These are phyloP conservation scores for Hymenoscyphus fructigenus DNA, from an alignment of 2,329 filamentous ascomycete genomes.

Conservation along the genomic window DNA sequence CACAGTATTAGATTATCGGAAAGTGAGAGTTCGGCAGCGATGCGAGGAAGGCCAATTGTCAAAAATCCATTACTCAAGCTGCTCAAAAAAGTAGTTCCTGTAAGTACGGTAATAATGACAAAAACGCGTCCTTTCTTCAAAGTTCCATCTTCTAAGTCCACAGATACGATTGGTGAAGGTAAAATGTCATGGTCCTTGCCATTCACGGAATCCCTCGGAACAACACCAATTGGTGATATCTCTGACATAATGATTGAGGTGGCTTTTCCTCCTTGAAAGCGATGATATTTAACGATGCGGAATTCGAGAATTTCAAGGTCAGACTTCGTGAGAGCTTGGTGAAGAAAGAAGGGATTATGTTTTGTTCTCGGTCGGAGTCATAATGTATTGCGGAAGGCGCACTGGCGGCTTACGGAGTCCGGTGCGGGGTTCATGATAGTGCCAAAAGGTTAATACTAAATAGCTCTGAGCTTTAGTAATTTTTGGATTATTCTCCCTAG, in stretches of 20 bases:
- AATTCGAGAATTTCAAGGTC: not conserved
- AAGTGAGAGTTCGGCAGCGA: slow-evolving; percentile 38
- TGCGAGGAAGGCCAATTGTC: slow-evolving; percentile 42
- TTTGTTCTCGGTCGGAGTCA: not conserved
- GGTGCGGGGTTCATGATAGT: not conserved
- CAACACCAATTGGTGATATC: not conserved
- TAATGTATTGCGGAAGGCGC: not conserved
- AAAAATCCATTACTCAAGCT: slow-evolving; percentile 38
- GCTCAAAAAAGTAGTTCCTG: slow-evolving; percentile 31
- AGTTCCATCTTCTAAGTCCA: slow-evolving; percentile 14
- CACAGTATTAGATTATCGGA: slow-evolving; percentile 16
- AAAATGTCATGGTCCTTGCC: not conserved
- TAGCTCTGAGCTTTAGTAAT: too few relatives aligned
- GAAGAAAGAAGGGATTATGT: not conserved
- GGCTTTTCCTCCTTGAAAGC: not conserved
- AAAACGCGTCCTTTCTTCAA: slow-evolving; percentile 13
- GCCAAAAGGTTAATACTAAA: not conserved
- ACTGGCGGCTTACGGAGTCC: not conserved
- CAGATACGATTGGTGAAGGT: not conserved
- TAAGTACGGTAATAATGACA: slow-evolving; percentile 14
- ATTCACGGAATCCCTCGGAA: not conserved
- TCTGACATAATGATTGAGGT: not conserved
- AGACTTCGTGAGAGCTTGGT: too few relatives aligned
- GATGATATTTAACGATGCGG: not conserved
- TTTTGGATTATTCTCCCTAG: too few relatives aligned